These are phyloP conservation scores for Rosellinia necatrix DNA, from an alignment of 2,329 filamentous ascomycete species.

Conservation along the genomic window DNA sequence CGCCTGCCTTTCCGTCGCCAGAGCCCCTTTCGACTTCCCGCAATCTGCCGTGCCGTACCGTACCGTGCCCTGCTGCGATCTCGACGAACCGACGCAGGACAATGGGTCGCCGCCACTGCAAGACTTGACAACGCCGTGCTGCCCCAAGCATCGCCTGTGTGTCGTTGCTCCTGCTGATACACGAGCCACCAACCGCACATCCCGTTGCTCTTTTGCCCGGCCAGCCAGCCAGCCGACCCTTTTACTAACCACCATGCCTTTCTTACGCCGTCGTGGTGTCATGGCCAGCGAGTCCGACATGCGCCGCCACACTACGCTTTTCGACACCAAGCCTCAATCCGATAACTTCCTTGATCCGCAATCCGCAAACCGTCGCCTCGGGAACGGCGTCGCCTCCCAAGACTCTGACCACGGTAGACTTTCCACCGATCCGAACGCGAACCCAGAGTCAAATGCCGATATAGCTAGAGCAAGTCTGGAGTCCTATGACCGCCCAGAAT, in stretches of 20 bases:
- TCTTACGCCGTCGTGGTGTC: constrained; percentile 65
- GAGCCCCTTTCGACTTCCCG: constrained; percentile 14
- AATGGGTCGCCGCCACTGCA: constrained; percentile 36
- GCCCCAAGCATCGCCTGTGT: constrained; percentile 27
- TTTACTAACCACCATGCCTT: constrained; percentile 53
- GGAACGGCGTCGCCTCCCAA: constrained; percentile 19
- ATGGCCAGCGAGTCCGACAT: constrained; percentile 64
- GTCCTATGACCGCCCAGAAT: constrained; percentile 47
- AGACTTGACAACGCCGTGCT: constrained; percentile 39
- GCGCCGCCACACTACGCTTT: constrained; percentile 55
- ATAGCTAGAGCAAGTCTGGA: constrained; percentile 35
- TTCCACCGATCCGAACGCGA: constrained; percentile 27
- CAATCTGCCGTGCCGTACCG: background rate
- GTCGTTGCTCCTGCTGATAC: constrained; percentile 24
- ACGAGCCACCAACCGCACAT: constrained; percentile 19
- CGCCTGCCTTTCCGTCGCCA: constrained; percentile 5
- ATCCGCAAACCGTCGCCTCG: constrained; percentile 13
- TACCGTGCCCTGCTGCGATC: constrained; percentile 16
- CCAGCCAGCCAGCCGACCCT: constrained; percentile 2
- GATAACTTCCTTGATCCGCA: constrained; percentile 31
- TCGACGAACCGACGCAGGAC: constrained; percentile 27
- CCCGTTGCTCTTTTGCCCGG: constrained; percentile 15
- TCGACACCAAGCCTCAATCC: constrained; percentile 34
- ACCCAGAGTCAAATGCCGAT: background rate
- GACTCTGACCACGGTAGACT: constrained; percentile 30